Percentiles rank a stretch among this genome's conserved stretches.
These are phyloP conservation scores for Cenchrus purpureus DNA, from an alignment of 176 grass and related monocot species.

Conservation along the genomic window DNA sequence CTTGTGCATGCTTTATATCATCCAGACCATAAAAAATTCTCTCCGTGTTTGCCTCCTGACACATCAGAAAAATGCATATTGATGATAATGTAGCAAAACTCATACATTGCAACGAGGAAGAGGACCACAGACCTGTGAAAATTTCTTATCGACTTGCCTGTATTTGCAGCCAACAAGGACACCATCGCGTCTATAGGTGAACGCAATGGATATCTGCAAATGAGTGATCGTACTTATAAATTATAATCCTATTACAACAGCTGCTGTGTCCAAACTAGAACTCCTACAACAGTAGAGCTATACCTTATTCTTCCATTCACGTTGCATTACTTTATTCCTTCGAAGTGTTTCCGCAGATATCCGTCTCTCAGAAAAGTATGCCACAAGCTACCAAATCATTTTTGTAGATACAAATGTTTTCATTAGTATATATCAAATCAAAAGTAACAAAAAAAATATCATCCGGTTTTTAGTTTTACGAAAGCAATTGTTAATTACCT, in stretches of 20 bases:
- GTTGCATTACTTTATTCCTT: conserved; percentile 74
- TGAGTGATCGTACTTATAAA: conserved; percentile 29
- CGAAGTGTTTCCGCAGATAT: conserved; percentile 80
- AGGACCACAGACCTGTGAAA: conserved; percentile 69
- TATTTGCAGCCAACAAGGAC: conserved; percentile 89
- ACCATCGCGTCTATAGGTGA: conserved; percentile 77
- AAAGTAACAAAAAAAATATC: conserved; percentile 27
- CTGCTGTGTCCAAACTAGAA: conserved; percentile 23
- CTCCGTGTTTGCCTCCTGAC: conserved; percentile 79
- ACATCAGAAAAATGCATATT: conserved; percentile 30
- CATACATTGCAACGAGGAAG: conserved; percentile 23
- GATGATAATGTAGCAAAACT: conserved; percentile 27
- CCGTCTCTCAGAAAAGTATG: conserved; percentile 74
- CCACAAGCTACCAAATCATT: conserved; percentile 68
- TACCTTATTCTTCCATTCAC: conserved; percentile 57
- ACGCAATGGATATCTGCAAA: conserved; percentile 86
- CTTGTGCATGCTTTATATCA: conserved; percentile 69
- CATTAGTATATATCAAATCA: conserved; percentile 18
- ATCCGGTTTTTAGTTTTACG: neutral
- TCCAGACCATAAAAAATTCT: conserved; percentile 95
- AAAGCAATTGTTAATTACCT: conserved; percentile 51
- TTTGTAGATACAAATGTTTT: conserved; percentile 35
- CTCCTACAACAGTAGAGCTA: conserved; percentile 6
- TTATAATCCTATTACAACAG: conserved; percentile 7
- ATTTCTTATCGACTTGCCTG: conserved; percentile 69